Conservation (phyloP, 202 grass and related monocot genomes). For the Musa balbisiana region DNA sequence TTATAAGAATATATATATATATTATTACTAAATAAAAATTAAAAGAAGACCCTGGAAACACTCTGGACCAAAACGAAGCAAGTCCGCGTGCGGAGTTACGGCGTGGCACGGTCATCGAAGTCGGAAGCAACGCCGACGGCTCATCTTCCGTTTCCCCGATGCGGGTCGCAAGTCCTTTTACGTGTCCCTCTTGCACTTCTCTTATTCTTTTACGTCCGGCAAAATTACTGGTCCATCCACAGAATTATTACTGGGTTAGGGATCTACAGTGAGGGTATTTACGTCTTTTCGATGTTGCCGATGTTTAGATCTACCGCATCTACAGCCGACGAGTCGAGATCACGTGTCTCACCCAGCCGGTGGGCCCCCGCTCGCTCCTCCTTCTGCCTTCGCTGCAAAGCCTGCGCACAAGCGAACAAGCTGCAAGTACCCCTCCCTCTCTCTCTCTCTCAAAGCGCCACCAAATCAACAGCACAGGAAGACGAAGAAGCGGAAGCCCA, state of each 20-base stretch:
- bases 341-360: not conserved
- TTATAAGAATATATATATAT: not conserved
- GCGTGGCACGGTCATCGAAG: not conserved
- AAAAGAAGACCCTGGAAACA: not conserved
- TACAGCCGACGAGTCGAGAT: not conserved
- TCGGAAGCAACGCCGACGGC: constrained; percentile 4
- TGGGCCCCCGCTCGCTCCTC: not conserved
- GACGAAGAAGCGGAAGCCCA: not conserved
- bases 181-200: not conserved
- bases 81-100: too few species aligned
- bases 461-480: not conserved
- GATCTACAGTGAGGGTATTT: not conserved
- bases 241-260: fast-evolving
- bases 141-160: not conserved
- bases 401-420: not conserved
- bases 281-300: not conserved
- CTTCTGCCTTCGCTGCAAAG: not conserved
- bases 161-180: not conserved
- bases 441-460: not conserved
- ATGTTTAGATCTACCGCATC: not conserved
- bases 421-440: not conserved
- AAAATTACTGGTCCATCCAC: not conserved
- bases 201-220: not conserved
- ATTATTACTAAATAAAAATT: not conserved
- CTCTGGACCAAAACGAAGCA: not conserved